Evolutionary conservation across 306 rosid species (phyloP), one percentile per base, ranked within the genome.

Genomic region (Vigna mungo): DNA sequence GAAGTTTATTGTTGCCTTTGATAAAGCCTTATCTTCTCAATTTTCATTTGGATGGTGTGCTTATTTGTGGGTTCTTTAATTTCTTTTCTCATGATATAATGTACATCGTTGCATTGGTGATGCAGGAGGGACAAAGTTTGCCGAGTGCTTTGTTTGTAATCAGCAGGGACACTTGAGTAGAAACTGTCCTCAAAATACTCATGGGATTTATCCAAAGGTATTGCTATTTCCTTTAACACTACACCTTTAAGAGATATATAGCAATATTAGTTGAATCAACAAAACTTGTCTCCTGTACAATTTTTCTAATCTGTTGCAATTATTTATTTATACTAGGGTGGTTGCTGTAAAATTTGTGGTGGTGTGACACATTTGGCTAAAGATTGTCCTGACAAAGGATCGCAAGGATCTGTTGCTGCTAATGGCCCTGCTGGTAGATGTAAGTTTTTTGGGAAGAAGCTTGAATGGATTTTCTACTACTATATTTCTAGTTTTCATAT

Each of bases 181-280:
- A 86, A 76, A 89, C 82, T 95, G 99, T 83, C 91, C 98, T 54
- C 78, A 90, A 86, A 96, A 89, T 83, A 62, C 94, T 81, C 97
- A 75, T 34, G 99, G 99, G 30, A 96, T 96, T 65, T 96, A 92
- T 83, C 99, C 99, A 0, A 96, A 96, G 97, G 99, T 92, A 75
- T 81, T 76, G 34, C 59, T 14, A 12, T 81, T 30, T 67, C n/a
- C 32, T 58, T 58, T 37, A n/a, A 3, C 1, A 1, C 13, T 10
- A 3, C 23, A 46, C 13, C 69, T 34, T 59, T 55, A 18, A 13
- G 14, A 23, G 14, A n/a, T 32, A 39, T 32, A 27, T 51, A 17
- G 20, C 9, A 9, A 55, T 20, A 23, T 63, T 3, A 18, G 61
- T 71, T 71, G 54, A 44, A 49, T 68, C 46, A 27, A 43, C 51